Evolutionary conservation across 208 protist species (phyloP).

Genomic region (Vickermania spadyakhi): DNA sequence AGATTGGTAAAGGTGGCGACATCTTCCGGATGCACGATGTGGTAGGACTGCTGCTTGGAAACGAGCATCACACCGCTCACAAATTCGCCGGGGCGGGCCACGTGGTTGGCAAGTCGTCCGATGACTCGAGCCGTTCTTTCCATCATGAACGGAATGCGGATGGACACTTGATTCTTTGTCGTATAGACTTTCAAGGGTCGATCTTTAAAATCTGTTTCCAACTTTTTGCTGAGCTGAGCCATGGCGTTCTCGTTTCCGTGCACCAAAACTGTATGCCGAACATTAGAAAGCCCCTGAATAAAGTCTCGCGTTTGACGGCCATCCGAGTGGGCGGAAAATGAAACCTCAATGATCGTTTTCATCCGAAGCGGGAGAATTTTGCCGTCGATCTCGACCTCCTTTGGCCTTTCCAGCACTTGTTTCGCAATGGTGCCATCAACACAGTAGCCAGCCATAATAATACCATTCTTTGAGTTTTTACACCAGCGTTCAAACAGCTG

Average conservation of each 20-base stretch:
- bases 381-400: conserved; percentile 88
- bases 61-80: conserved; percentile 86
- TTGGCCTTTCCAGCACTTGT: conserved; percentile 71
- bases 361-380: conserved; percentile 87
- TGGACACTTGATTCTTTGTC: conserved; percentile 90
- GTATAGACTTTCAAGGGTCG: conserved; percentile 82
- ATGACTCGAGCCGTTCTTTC: conserved; percentile 91
- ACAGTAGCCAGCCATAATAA: conserved; percentile 97
- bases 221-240: conserved; percentile 86
- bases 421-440: conserved; percentile 97
- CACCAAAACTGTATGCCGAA: conserved; percentile 90
- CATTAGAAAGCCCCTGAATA: conserved; percentile 62
- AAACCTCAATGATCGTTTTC: conserved; percentile 90
- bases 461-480: conserved; percentile 91
- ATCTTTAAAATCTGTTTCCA: conserved; percentile 80
- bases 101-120: conserved; percentile 48
- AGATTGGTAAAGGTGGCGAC: conserved; percentile 83
- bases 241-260: conserved; percentile 95
- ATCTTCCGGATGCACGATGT: conserved; percentile 76
- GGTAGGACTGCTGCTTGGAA: conserved; percentile 76
- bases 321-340: conserved; percentile 97
- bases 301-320: conserved; percentile 90
- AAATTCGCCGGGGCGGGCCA: conserved; percentile 42
- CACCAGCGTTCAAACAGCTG: conserved; percentile 99
- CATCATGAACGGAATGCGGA: conserved; percentile 91